Conservation (phyloP, 352 stramenopile genomes). For the Halophytophthora batemanensis region DNA sequence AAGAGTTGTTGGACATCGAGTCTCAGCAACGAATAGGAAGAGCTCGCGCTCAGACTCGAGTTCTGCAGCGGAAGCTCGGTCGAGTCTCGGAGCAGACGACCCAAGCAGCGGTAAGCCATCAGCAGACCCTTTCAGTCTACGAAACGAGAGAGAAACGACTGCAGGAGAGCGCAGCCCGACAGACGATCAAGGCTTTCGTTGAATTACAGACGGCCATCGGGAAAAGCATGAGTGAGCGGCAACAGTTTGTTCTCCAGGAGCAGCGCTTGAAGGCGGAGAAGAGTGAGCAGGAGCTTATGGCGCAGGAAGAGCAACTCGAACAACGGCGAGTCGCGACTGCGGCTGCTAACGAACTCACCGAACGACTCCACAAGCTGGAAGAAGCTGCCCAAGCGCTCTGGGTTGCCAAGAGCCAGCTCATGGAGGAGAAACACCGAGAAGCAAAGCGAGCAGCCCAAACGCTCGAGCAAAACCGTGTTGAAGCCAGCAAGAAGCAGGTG, state of each 20-base stretch:
- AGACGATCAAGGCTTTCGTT: slow-evolving; percentile 41
- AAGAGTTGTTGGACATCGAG: slow-evolving; percentile 16
- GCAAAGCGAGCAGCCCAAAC: slow-evolving; percentile 9
- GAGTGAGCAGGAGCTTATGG: slow-evolving; percentile 35
- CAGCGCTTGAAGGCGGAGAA: slow-evolving; percentile 26
- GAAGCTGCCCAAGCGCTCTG: slow-evolving; percentile 15
- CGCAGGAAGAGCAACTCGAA: slow-evolving; percentile 31
- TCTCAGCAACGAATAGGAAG: slow-evolving; percentile 16
- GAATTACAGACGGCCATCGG: slow-evolving; percentile 11
- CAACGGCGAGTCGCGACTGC: slow-evolving; percentile 10
- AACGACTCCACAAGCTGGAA: slow-evolving; percentile 23
- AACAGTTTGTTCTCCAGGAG: slow-evolving; percentile 11
- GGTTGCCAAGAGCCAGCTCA: slow-evolving; percentile 15
- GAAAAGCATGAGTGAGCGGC: slow-evolving; percentile 14
- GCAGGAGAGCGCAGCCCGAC: slow-evolving; percentile 18
- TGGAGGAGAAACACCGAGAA: slow-evolving; percentile 21
- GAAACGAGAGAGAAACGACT: slow-evolving; percentile 10
- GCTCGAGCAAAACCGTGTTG: slow-evolving; percentile 11
- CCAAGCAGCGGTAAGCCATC: slow-evolving; percentile 10
- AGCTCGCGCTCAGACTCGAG: slow-evolving; percentile 28
- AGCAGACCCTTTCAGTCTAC: slow-evolving; percentile 13
- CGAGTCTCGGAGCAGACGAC: slow-evolving; percentile 13
- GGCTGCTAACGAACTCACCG: slow-evolving; percentile 10
- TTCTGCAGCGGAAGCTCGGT: slow-evolving; percentile 32
- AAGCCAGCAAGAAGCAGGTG: slow-evolving; percentile 31